Conservation (phyloP, 371 early-diverging fungal genomes). For the Actinomortierella wolfii region DNA sequence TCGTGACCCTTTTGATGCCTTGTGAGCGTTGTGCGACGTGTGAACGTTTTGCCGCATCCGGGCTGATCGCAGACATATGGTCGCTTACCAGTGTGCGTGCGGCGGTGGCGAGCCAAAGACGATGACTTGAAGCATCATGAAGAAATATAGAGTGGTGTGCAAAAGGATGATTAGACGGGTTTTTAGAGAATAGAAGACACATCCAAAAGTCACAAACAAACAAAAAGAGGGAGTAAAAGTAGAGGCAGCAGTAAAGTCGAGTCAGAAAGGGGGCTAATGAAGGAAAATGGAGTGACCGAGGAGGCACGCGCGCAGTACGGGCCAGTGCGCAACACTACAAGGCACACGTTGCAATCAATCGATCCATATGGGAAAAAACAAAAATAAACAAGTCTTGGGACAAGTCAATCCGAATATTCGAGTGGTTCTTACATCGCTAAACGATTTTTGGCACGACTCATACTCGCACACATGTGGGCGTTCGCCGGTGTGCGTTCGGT, state of each 20-base stretch:
- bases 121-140: conserved; percentile 19
- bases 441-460: conserved; percentile 56
- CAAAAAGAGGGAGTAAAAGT: not conserved
- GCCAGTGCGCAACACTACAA: too few relatives aligned
- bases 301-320: not conserved
- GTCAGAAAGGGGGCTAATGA: not conserved
- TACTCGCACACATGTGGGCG: conserved; percentile 72
- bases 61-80: conserved; percentile 56
- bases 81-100: conserved; percentile 49
- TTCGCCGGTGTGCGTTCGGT: conserved; percentile 82
- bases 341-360: too few relatives aligned
- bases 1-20: conserved; percentile 61
- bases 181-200: not conserved
- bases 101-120: conserved; percentile 48
- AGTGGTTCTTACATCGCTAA: conserved; percentile 67
- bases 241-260: not conserved
- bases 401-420: too few relatives aligned
- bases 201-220: too few relatives aligned
- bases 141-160: not conserved
- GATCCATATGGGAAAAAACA: not conserved
- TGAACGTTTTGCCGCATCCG: conserved; percentile 50
- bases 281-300: not conserved
- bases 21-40: conserved; percentile 68
- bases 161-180: not conserved
- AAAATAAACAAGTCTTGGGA: not conserved